Conservation (phyloP, 257 asterid species). For the Solanum ossicruentum region DNA sequence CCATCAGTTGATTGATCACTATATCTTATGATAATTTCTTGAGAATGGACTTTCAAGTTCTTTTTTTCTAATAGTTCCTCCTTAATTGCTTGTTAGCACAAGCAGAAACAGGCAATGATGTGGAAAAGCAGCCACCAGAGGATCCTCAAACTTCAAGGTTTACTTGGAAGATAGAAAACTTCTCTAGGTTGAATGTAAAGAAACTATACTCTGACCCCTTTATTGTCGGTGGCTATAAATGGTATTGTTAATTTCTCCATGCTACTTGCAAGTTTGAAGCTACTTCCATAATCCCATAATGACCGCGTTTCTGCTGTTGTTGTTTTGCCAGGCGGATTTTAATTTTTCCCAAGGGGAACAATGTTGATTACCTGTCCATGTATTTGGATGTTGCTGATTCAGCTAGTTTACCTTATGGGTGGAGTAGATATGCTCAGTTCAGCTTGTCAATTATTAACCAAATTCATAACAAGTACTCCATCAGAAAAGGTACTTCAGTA, state of each 20-base stretch:
- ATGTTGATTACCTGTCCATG: constrained; percentile 27
- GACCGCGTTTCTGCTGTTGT: neutral
- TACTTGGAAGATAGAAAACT: constrained; percentile 5
- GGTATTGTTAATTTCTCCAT: neutral
- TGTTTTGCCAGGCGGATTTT: constrained; percentile 41
- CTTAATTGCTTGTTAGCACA: neutral
- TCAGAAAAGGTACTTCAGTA: constrained; percentile 31
- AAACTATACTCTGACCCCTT: neutral
- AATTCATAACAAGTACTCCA: constrained; percentile 26
- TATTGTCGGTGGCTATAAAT: constrained; percentile 1
- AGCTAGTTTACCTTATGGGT: constrained; percentile 27
- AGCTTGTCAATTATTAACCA: constrained; percentile 40
- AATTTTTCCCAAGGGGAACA: constrained; percentile 39
- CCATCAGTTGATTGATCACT: neutral
- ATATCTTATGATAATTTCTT: neutral
- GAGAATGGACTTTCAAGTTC: neutral
- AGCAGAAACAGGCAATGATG: neutral
- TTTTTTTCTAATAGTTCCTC: neutral
- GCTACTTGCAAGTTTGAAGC: neutral
- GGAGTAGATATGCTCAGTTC: constrained; percentile 47
- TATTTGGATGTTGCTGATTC: constrained; percentile 47
- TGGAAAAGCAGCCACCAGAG: neutral
- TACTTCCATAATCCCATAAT: neutral
- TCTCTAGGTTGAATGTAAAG: constrained; percentile 3
- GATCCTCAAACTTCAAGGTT: constrained; percentile 3